These are phyloP conservation scores for Metarhizium guizhouense DNA, from an alignment of 2,329 filamentous ascomycete genomes.

Conservation along the genomic window DNA sequence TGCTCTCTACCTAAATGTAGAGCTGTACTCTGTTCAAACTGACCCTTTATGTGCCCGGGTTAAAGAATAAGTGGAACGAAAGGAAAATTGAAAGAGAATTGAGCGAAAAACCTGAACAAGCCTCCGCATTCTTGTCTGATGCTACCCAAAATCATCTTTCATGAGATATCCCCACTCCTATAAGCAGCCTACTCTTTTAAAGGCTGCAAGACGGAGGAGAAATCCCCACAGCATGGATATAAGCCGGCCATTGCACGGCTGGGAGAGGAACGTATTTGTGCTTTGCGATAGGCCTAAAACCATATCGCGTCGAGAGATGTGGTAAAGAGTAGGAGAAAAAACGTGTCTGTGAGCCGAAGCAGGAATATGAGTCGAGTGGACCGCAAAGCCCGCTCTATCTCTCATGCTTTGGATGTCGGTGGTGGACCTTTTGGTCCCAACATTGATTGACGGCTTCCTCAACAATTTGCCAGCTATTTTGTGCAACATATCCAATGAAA, in stretches of 20 bases:
- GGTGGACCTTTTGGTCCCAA: constrained; percentile 37
- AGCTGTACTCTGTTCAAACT: too few species aligned
- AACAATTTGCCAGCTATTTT: constrained; percentile 31
- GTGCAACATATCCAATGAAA: constrained; percentile 41
- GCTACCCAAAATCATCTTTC: not conserved
- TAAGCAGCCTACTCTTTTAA: not conserved
- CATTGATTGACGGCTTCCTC: constrained; percentile 37
- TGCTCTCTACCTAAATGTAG: too few species aligned
- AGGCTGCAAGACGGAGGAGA: not conserved
- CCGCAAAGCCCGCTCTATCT: constrained; percentile 3
- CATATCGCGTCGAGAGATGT: not conserved
- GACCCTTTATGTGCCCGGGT: too few species aligned
- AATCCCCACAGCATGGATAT: not conserved
- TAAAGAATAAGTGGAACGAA: not conserved
- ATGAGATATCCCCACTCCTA: not conserved
- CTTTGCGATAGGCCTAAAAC: not conserved
- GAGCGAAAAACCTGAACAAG: not conserved
- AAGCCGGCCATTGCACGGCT: not conserved
- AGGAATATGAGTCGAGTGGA: not conserved
- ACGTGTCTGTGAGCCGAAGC: not conserved
- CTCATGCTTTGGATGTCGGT: constrained; percentile 17
- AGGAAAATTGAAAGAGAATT: not conserved
- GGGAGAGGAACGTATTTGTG: constrained; percentile 1
- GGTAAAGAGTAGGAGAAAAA: not conserved
- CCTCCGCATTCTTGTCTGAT: not conserved